phyloP scores from a whole-genome alignment of 306 rosid species.

The Corylus americana region DNA sequence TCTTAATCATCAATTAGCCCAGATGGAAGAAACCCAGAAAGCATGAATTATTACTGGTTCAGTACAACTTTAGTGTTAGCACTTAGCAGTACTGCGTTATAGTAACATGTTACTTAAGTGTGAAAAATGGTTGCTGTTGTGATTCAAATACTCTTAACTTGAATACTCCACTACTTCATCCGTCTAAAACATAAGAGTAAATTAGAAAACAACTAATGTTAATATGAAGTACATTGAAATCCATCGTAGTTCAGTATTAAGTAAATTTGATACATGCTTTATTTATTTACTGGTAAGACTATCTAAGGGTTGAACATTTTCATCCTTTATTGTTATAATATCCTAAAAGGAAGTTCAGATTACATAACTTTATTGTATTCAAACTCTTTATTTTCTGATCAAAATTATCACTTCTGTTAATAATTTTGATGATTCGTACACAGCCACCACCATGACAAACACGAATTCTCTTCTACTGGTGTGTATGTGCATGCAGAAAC shows the following conservation, averaged over 20 bases:
- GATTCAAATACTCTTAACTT: background rate
- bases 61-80: background rate
- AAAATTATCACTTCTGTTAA: background rate
- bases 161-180: background rate
- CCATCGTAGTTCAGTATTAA: background rate
- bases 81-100: background rate
- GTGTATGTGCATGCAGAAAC: background rate
- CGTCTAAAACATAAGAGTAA: background rate
- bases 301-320: background rate
- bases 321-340: background rate
- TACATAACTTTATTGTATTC: background rate
- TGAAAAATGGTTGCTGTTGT: background rate
- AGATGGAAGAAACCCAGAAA: constrained; percentile 4
- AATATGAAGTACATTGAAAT: background rate
- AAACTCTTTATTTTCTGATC: background rate
- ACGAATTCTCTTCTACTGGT: background rate
- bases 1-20: background rate
- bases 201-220: background rate
- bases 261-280: background rate
- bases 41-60: background rate
- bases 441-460: background rate
- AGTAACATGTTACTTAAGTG: background rate
- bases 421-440: background rate
- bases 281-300: background rate
- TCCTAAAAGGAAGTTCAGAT: background rate